phyloP scores from a whole-genome alignment of 2,329 filamentous ascomycete species.

The Esteya vermicola region DNA sequence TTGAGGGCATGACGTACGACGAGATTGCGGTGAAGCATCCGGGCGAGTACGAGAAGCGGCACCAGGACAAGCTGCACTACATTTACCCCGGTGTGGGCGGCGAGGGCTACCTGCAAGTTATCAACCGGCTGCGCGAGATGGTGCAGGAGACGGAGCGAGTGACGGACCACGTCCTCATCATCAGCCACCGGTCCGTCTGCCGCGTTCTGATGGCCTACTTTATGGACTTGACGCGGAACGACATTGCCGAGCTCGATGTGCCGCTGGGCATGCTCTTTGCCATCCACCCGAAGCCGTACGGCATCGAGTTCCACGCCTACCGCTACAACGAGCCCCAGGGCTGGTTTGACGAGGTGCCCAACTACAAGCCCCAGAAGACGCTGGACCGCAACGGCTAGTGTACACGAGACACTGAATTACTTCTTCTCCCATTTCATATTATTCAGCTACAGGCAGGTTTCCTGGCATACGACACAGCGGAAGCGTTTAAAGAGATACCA shows the following conservation, averaged over 20 bases:
- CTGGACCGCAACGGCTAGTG: constrained; percentile 22
- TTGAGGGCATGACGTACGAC: constrained; percentile 90
- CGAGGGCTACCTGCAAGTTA: constrained; percentile 92
- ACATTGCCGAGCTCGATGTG: constrained; percentile 89
- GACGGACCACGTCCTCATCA: constrained; percentile 85
- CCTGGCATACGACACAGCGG: not conserved
- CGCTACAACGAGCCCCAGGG: constrained; percentile 65
- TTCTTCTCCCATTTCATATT: not conserved
- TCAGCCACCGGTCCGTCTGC: constrained; percentile 84
- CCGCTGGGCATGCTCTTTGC: constrained; percentile 89
- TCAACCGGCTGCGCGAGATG: constrained; percentile 86
- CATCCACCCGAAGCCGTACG: constrained; percentile 94
- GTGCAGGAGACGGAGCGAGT: constrained; percentile 96
- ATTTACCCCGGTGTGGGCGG: constrained; percentile 92
- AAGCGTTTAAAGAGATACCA: not conserved
- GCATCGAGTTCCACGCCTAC: constrained; percentile 93
- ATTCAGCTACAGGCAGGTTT: not conserved
- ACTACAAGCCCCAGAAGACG: constrained; percentile 61
- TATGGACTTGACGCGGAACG: constrained; percentile 76
- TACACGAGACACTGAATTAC: not conserved
- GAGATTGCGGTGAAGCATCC: constrained; percentile 70
- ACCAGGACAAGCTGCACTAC: constrained; percentile 82
- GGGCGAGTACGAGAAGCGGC: constrained; percentile 69
- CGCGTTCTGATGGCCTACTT: constrained; percentile 94
- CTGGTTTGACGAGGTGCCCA: constrained; percentile 75